Conservation (phyloP, 176 grass and related monocot genomes). For the Hsuehochloa calcarea region DNA sequence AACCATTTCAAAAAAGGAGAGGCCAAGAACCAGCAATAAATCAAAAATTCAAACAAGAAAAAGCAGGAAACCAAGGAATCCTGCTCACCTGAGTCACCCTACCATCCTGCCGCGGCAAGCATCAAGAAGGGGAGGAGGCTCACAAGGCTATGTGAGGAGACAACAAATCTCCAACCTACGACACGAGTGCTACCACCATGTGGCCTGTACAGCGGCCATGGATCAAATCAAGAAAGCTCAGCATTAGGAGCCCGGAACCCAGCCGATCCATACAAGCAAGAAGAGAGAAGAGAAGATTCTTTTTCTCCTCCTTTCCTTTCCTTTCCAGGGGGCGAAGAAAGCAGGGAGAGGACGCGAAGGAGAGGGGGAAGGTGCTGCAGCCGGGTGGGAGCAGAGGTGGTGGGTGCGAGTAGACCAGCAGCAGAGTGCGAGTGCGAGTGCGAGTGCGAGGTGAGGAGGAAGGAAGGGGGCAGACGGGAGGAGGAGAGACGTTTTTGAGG, state of each 20-base stretch:
- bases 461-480: neutral
- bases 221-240: conserved; percentile 3
- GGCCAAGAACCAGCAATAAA: neutral
- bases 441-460: neutral
- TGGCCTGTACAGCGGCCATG: neutral
- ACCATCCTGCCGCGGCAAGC: neutral
- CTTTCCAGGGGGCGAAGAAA: neutral
- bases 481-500: neutral
- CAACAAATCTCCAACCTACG: neutral
- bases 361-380: neutral
- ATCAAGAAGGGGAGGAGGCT: neutral
- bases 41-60: neutral
- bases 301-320: neutral
- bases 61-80: neutral
- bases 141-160: neutral
- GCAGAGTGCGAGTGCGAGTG: neutral
- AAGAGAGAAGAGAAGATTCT: neutral
- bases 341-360: neutral
- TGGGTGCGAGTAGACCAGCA: neutral
- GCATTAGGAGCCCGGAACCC: conserved; percentile 7
- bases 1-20: neutral
- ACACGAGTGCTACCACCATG: neutral
- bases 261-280: neutral
- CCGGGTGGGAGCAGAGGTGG: neutral
- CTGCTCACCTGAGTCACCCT: neutral